Evolutionary conservation across 495 filamentous ascomycete species (phyloP).

Genomic region (Xylaria longipes): DNA sequence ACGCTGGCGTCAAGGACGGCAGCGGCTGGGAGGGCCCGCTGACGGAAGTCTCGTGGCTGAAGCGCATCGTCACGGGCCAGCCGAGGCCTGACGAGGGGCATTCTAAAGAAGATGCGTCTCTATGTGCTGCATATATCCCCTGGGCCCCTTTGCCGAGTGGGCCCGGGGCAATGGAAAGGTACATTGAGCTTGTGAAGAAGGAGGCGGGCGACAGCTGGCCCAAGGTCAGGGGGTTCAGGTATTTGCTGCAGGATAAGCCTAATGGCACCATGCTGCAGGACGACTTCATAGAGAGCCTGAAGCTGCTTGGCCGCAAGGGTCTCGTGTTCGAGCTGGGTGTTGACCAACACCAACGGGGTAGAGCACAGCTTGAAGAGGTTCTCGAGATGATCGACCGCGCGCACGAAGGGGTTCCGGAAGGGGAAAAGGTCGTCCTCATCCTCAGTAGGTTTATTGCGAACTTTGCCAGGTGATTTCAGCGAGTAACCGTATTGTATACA

Average conservation of each 20-base stretch:
- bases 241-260: conserved; percentile 79
- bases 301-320: conserved; percentile 66
- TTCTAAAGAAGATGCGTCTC: conserved; percentile 49
- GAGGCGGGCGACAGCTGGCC: conserved; percentile 54
- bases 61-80: conserved; percentile 65
- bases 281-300: conserved; percentile 71
- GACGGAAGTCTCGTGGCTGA: conserved; percentile 71
- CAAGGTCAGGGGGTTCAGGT: conserved; percentile 72
- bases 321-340: conserved; percentile 82
- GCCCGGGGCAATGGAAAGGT: conserved; percentile 53
- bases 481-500: conserved; percentile 33
- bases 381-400: conserved; percentile 73
- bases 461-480: background rate
- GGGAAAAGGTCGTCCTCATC: conserved; percentile 67
- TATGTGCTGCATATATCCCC: conserved; percentile 72
- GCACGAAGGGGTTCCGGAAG: conserved; percentile 62
- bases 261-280: conserved; percentile 64
- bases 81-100: conserved; percentile 68
- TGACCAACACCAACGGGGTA: conserved; percentile 71
- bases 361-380: conserved; percentile 73
- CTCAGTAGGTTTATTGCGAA: conserved; percentile 62
- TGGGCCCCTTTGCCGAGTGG: conserved; percentile 82
- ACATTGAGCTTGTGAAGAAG: conserved; percentile 58
- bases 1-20: conserved; percentile 48
- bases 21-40: conserved; percentile 62